These are phyloP conservation scores for Leccinum longicurvipes DNA, from an alignment of 768 basidiomycete species.

Conservation along the genomic window DNA sequence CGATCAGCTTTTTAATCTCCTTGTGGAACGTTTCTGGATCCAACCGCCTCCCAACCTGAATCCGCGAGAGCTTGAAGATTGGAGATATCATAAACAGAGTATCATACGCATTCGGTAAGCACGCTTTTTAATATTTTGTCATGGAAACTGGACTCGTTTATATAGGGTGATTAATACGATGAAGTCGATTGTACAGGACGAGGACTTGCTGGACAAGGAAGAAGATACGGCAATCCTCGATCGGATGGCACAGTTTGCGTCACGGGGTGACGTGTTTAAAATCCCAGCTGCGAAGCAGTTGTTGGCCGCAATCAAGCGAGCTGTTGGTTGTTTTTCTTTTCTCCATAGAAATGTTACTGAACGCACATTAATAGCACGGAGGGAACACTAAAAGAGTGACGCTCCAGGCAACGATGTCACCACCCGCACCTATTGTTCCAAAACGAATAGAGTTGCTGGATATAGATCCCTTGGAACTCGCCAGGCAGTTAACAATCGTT, in stretches of 20 bases:
- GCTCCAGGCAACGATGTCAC: conserved; percentile 35
- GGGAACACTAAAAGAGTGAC: conserved; percentile 38
- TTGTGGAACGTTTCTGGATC: conserved; percentile 55
- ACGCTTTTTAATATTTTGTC: neutral
- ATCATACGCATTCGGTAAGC: conserved; percentile 58
- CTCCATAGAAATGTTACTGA: neutral
- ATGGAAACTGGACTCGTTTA: neutral
- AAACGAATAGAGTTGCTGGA: conserved; percentile 54
- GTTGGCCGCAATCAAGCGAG: conserved; percentile 45
- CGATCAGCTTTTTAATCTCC: conserved; percentile 50
- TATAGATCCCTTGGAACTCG: conserved; percentile 61
- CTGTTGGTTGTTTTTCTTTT: conserved; percentile 35
- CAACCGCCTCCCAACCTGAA: conserved; percentile 47
- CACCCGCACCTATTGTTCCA: conserved; percentile 47
- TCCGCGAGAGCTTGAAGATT: conserved; percentile 44
- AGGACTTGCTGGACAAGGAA: conserved; percentile 50
- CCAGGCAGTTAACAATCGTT: conserved; percentile 64
- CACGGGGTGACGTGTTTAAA: conserved; percentile 37
- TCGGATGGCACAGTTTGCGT: conserved; percentile 51
- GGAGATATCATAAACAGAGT: conserved; percentile 56
- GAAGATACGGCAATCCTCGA: conserved; percentile 52
- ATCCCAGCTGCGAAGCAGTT: conserved; percentile 49
- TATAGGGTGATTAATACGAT: conserved; percentile 62
- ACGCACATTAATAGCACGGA: conserved; percentile 18
- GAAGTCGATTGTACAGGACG: conserved; percentile 57